Evolutionary conservation across 257 asterid genomes (phyloP), one percentile per base, ranked within the genome.

Genomic region (Capsicum pubescens): DNA sequence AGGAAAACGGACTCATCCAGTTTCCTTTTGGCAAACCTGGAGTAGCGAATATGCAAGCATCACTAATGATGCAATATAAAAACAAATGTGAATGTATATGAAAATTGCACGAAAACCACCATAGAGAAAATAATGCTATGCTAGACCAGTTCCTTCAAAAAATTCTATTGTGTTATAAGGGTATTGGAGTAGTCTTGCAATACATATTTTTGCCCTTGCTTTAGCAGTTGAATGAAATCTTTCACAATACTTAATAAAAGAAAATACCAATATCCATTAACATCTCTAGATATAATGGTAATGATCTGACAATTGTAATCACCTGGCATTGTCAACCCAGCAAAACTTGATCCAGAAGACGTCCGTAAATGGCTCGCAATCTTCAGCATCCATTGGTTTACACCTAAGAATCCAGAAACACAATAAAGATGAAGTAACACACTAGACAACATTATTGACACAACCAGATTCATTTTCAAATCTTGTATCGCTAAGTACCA

Each of bases 321-420:
- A 94, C 97, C 97, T 94, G 88, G 99, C 95, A 90, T 94, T 95
- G 84, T 87, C 88, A 67, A 93, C 54, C 85, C 86, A 92, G 76
- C 81, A 88, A 91, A 91, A 95, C 90, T 92, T 95, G 88, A 95
- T 88, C 97, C 97, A 93, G 84, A 89, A 95, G 85, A 95, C 97
- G 85, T 93, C 98, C 7, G 99, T 93, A 81, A 88, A 94, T 11
- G 85, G 85, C 88, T 93, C 97, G 81, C 98, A 94, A 9, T 95
- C 99, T 87, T 93, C 99, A 2, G 88, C 98, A 83, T 95, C 98
- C 98, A 95, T 93, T 8, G 98, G 98, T 88, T 94, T 94, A 87
- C 98, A 95, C 84, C 98, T 94, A 85, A 83, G 83, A 70, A 69
- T 79, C 21, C 80, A 58, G 55, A 21, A 81, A 59, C 17, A 79